Evolutionary conservation across 768 basidiomycete genomes (phyloP).

Genomic region (Leccinum sublutescens): DNA sequence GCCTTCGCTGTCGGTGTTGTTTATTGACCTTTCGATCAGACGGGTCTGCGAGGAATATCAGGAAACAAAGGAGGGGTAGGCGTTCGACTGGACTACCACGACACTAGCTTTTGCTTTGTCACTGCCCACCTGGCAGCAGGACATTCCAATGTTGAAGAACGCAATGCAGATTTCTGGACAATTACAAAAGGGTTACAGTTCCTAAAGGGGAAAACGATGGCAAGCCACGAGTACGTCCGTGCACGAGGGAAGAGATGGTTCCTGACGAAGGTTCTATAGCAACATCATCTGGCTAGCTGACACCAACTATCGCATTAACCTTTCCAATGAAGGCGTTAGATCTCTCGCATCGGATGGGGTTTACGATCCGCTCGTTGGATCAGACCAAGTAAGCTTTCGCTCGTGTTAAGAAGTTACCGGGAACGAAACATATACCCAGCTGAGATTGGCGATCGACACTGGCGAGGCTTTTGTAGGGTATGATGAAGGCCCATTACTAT

Average conservation of each 20-base stretch:
- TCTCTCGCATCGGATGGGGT: constrained; percentile 61
- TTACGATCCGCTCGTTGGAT: constrained; percentile 69
- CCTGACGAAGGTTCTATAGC: constrained; percentile 41
- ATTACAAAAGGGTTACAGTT: constrained; percentile 85
- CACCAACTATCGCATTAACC: constrained; percentile 90
- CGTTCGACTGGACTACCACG: constrained; percentile 78
- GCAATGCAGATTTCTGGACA: constrained; percentile 90
- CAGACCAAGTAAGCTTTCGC: constrained; percentile 73
- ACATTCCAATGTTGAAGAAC: constrained; percentile 82
- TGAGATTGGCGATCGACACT: constrained; percentile 68
- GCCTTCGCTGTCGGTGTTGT: neutral
- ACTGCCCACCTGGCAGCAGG: constrained; percentile 98
- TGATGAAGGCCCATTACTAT: constrained; percentile 86
- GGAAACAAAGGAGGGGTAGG: constrained; percentile 97
- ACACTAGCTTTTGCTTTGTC: constrained; percentile 91
- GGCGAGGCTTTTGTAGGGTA: constrained; percentile 80
- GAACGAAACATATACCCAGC: constrained; percentile 39
- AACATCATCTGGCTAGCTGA: constrained; percentile 94
- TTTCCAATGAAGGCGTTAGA: constrained; percentile 80
- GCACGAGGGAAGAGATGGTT: constrained; percentile 1
- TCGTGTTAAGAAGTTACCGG: neutral
- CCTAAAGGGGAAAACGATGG: constrained; percentile 82
- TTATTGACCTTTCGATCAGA: constrained; percentile 42
- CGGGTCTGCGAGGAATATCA: constrained; percentile 89
- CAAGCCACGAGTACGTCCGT: constrained; percentile 78